A percentile compares a stretch with the other conserved stretches of the same genome.
Conservation (phyloP, 495 filamentous ascomycete species). For the Cudoniella acicularis region DNA sequence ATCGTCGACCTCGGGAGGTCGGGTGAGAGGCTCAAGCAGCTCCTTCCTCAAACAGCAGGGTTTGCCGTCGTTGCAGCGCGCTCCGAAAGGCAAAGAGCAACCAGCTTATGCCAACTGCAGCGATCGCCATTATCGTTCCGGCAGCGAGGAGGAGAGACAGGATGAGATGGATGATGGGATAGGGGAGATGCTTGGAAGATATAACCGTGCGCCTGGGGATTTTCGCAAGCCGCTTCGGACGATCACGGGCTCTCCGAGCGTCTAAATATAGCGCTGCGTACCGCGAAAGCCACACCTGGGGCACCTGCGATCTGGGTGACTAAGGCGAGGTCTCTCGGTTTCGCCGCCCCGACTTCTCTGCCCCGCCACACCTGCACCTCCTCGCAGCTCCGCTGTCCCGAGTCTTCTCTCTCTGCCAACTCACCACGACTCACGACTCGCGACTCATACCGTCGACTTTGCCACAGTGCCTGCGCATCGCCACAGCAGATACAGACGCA, state of each 20-base stretch:
- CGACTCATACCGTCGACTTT: not conserved
- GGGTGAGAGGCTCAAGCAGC: no score
- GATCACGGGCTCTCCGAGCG: slow-evolving; percentile 2
- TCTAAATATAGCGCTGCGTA: not conserved
- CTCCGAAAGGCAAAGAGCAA: not conserved
- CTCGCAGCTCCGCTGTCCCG: no score
- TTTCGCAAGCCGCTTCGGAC: not conserved
- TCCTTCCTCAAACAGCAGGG: not conserved
- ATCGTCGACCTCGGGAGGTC: no score
- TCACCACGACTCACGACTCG: not conserved
- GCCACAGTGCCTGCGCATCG: not conserved
- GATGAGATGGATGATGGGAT: no score
- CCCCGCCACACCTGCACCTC: not conserved
- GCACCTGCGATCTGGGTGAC: not conserved
- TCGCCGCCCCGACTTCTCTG: not conserved
- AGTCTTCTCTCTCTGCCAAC: not conserved
- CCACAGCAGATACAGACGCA: not conserved
- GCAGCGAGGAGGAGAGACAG: no score
- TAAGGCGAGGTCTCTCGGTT: not conserved
- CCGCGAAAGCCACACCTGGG: not conserved
- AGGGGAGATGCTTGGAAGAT: not conserved
- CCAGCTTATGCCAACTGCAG: not conserved
- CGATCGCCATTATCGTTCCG: not conserved
- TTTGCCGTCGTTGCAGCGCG: not conserved
- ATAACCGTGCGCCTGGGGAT: not conserved